Conservation (phyloP, 1,284 basidiomycete species). For the Apiotrichum akiyoshidainum region DNA sequence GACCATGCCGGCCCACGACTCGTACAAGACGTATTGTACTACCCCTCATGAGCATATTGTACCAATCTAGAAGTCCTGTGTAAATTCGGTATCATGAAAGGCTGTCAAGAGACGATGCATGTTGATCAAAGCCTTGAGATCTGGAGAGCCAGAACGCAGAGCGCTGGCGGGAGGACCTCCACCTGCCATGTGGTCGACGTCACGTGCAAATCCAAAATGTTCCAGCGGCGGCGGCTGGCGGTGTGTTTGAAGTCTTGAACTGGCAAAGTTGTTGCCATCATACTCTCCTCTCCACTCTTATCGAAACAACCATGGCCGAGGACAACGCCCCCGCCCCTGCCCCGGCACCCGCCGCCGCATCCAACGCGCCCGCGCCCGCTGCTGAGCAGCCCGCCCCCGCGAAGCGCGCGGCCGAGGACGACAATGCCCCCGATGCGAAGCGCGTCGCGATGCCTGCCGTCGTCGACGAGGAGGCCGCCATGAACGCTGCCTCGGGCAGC, state of each 20-base stretch:
- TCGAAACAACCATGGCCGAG: slow-evolving; percentile 10
- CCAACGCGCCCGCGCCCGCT: background rate
- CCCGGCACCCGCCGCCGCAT: background rate
- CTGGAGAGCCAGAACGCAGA: too few species aligned
- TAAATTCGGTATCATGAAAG: background rate
- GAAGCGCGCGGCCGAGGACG: background rate
- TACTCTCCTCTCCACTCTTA: background rate
- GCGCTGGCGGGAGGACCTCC: too few species aligned
- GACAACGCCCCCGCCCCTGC: background rate
- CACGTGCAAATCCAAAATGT: slow-evolving; percentile 1
- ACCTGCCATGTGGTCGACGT: too few species aligned
- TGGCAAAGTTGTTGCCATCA: too few species aligned
- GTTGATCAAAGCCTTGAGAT: too few species aligned
- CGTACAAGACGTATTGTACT: background rate
- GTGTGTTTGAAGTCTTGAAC: background rate
- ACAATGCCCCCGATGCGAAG: background rate
- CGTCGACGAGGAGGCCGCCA: slow-evolving; percentile 15
- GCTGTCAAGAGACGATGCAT: too few species aligned
- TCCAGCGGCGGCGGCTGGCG: background rate
- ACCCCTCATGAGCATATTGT: background rate
- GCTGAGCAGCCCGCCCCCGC: background rate
- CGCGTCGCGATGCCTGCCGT: background rate
- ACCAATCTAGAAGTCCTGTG: background rate
- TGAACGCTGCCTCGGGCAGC: slow-evolving; percentile 10
- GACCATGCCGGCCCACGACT: background rate